Conservation (phyloP, 192 early-diverging fungal species). For the Umbelopsis sp. region DNA sequence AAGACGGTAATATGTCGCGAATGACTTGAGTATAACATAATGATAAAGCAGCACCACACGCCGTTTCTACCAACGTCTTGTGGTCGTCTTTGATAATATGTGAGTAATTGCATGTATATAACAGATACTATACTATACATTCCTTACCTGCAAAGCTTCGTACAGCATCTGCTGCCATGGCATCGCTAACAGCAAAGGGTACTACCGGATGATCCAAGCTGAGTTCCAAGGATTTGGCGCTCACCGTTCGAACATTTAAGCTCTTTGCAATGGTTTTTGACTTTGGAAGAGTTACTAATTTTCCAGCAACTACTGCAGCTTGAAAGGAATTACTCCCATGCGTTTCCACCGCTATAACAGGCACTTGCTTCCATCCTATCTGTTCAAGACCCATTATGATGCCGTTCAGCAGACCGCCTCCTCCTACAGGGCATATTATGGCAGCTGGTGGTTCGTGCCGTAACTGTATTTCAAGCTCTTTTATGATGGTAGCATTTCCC, state of each 20-base stretch:
- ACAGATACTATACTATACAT: not conserved
- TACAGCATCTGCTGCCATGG: constrained; percentile 54
- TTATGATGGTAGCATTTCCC: constrained; percentile 61
- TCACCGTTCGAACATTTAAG: constrained; percentile 42
- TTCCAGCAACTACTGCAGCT: constrained; percentile 56
- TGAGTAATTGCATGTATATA: constrained; percentile 30
- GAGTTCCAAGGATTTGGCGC: constrained; percentile 47
- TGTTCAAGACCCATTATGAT: constrained; percentile 63
- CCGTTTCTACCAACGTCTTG: constrained; percentile 61
- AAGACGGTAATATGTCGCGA: constrained; percentile 60
- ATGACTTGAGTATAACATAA: constrained; percentile 62
- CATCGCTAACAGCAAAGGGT: constrained; percentile 59
- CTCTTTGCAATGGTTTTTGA: constrained; percentile 51
- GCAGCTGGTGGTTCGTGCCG: constrained; percentile 58
- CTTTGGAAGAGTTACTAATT: constrained; percentile 43
- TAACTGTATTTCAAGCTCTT: constrained; percentile 67
- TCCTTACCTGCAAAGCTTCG: constrained; percentile 56
- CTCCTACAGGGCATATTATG: constrained; percentile 67
- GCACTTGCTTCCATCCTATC: constrained; percentile 66
- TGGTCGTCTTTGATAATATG: constrained; percentile 47
- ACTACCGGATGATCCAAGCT: constrained; percentile 55
- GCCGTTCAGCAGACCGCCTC: constrained; percentile 71
- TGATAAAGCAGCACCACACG: constrained; percentile 63
- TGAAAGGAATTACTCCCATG: constrained; percentile 75
- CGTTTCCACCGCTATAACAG: constrained; percentile 74